Base-by-base conservation (phyloP, 164 flowering plant species). In the Protea cynaroides region DNA sequence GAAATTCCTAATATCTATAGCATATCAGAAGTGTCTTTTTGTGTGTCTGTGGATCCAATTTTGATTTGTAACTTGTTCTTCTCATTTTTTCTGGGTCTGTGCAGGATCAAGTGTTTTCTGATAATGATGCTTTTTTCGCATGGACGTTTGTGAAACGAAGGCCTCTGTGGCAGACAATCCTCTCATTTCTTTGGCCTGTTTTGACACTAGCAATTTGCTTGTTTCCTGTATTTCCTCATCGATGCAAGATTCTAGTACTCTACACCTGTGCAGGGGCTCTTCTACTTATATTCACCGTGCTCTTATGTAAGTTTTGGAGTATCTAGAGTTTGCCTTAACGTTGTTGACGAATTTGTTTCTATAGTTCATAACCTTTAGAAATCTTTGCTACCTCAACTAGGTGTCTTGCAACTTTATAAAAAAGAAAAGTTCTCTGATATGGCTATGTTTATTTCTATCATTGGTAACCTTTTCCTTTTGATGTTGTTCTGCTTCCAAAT, bases 101-200 rank as follows among this genome's bases (percentile, higher is more conserved):
- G 72, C 88, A 94, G 95, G 97, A 86, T 58, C 98, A 91, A 78
- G 75, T 80, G 10, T 94, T 94, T 69, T 91, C 98, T 14, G 96
- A 91, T 14, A 89, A 81, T 77, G 98, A 91, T 82, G 93, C 98
- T 57, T 94, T 94, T 68, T 94, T 87, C 73, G 96, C 96, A 23
- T 94, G 98, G 98, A 81, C 96, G 9, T 94, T 89, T 75, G 95
- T 75, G 38, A 94, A 86, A 68, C 71, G 90, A 56, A 69, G 81
- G 24, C 98, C 98, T 7, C 68, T 94, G 17, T 94, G 98, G 98
- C 98, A 94, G 79, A 94, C 98, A 9, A 83, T 94, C 72, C 91
- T 94, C 66, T 87, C 98, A 63, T 89, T 94, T 70, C 76, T 75
- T 67, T 91, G 97, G 97, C 98, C 97, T 43, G 86, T 94, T 64